Evolutionary conservation across 352 stramenopile genomes (phyloP), one percentile per base, ranked within the genome.

Genomic region (Pythium phragmiticola): DNA sequence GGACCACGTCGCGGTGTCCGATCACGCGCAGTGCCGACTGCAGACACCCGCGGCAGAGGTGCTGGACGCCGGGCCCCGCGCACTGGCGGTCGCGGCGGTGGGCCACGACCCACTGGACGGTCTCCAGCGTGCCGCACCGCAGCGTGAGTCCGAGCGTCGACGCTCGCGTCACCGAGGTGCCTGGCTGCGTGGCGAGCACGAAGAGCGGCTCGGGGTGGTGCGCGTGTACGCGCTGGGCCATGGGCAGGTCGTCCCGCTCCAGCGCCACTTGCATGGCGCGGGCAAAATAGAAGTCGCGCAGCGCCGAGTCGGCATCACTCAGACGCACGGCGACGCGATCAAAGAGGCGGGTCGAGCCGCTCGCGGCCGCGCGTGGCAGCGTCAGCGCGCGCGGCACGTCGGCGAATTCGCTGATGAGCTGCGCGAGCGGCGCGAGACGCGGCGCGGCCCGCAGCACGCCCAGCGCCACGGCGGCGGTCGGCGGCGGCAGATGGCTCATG

Each of bases 191-290:
- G 7, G 33, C 12, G 13, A 23, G 36, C 7, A 58, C 17, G 34
- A 14, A 48, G 16, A 58, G n/a, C 16, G 52, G 52, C 21, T 28
- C 21, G 7, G 33, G 34, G 37, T 58, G 52, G 52, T 37, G n/a
- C 52, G 34, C 33, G 52, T 58, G 52, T 19, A 48, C 12, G n/a
- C 36, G n/a, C n/a, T n/a, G 52, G 17, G 33, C n/a, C 21, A 59
- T 59, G 1, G 34, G 37, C 8, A 59, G 52, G 17, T 59, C 52
- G 36, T 59, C 52, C 12, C 23, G 39, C 52, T 48, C 37, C 37
- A 59, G 52, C 52, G 52, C 52, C 52, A 23, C 41, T 16, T 49
- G 52, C 52, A 59, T 33, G 17, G 37, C 52, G 37, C 23, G 52
- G 37, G 37, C 52, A 21, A 37, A 39, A 13, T 23, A 41, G 14